Evolutionary conservation across 805 yeast species (phyloP).

Genomic region (Ogataea trehaloabstinens): DNA sequence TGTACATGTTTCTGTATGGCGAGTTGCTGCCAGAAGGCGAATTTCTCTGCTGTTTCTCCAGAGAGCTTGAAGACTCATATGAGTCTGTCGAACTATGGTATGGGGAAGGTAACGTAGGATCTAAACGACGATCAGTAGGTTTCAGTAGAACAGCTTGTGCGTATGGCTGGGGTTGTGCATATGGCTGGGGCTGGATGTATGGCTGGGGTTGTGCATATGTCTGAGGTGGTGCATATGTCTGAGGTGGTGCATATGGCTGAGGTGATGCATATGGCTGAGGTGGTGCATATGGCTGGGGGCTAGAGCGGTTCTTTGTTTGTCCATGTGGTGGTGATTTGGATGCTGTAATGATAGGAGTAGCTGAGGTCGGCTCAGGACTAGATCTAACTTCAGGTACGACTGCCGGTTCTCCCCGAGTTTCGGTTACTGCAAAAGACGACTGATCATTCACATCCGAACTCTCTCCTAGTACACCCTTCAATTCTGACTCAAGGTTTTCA

Average conservation of each 20-base stretch:
- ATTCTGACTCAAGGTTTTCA: conserved; percentile 27
- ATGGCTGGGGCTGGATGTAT: no score
- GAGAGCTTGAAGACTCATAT: not conserved
- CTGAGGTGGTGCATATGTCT: not conserved
- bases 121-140: not conserved
- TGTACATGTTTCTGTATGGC: conserved; percentile 1
- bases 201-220: not conserved
- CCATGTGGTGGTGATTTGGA: not conserved
- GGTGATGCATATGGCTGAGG: not conserved
- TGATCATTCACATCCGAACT: conserved; percentile 1
- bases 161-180: not conserved
- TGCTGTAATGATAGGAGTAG: no score
- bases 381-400: no score
- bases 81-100: not conserved
- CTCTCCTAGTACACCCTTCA: conserved; percentile 22
- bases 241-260: not conserved
- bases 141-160: not conserved
- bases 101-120: not conserved
- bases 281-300: not conserved
- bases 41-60: not conserved
- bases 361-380: no score
- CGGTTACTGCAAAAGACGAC: no score
- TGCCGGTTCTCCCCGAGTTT: no score
- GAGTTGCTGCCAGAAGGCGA: not conserved
- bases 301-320: not conserved